These are phyloP conservation scores for Cladorrhinum sp. DNA, from an alignment of 2,329 filamentous ascomycete genomes.

Conservation along the genomic window DNA sequence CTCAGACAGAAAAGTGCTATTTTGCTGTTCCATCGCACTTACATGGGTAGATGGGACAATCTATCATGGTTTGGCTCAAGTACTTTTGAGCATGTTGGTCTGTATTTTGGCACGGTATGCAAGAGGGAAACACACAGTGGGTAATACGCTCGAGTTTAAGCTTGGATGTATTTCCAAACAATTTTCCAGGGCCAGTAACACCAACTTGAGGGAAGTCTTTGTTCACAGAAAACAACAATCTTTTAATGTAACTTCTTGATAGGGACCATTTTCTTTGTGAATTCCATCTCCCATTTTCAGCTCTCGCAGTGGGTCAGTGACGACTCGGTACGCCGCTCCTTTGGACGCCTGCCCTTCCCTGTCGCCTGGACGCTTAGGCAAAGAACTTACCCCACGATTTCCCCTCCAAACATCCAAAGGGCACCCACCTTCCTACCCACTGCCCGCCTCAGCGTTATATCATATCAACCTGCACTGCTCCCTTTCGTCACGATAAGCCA, in stretches of 20 bases:
- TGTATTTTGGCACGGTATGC: no score
- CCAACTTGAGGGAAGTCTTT: no score
- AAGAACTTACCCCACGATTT: conserved; percentile 9
- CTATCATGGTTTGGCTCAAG: no score
- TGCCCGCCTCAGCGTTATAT: neutral
- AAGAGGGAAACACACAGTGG: no score
- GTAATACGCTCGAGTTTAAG: no score
- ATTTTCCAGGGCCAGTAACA: no score
- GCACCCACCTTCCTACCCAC: neutral
- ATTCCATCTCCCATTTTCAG: neutral
- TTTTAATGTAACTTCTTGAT: neutral
- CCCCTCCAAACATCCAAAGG: conserved; percentile 4
- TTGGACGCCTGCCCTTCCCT: neutral
- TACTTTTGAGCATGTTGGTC: no score
- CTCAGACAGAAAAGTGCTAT: no score
- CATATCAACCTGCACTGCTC: neutral
- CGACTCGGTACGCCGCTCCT: conserved; percentile 4
- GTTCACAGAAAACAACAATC: neutral
- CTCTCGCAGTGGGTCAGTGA: neutral
- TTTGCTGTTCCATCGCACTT: no score
- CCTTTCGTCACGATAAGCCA: neutral
- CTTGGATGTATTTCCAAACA: no score
- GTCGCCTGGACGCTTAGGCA: neutral
- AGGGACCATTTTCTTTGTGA: neutral
- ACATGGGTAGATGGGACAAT: no score